Evolutionary conservation across 352 stramenopile species (phyloP), one percentile per base, ranked within the genome.

Genomic region (Globisporangium takayamanum): DNA sequence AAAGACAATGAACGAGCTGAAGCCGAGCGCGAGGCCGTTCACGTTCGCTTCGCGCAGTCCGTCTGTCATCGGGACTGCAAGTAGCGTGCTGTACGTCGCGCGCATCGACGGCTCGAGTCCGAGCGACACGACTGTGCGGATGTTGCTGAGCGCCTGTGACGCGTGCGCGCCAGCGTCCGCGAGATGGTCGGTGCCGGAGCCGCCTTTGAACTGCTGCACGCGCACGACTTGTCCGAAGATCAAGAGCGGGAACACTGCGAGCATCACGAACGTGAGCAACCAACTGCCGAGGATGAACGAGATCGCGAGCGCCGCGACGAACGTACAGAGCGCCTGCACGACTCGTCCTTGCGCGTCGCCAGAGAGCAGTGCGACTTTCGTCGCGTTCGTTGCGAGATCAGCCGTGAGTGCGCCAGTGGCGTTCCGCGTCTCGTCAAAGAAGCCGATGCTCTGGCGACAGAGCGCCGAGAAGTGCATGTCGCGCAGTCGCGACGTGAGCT

Each of bases 351-450:
- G 76, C 26, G 62, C 53, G 8, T 83, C 70, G 1, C 73, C 74
- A 8, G 76, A 64, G 22, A 67, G 51, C 8, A 78, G 56, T 0
- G 76, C 67, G 15, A 80, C 74, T 20, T 63, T 77, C 0, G 84
- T 55, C 0, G 74, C 71, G 15, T 92, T 75, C 15, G 73, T 70
- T 3, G 81, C 66, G 5, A 89, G 66, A 5, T 70, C 73, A 1
- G 87, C 70, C 10, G 85, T 78, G 14, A 93, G 49, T 3, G 61
- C 64, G 11, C 84, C 78, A 0, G 80, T 59, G 0, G 69, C 67
- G 57, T 95, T 68, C 18, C 73, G 41, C 11, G 72, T 61, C 0
- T 64, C 58, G 53, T 96, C 85, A 47, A 95, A 96, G 62, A 85
- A 96, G 0, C 68, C 58, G 48, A 94, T 60, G 11, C 71, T 69